These are phyloP conservation scores for Neospermospora avenae DNA, from an alignment of 2,329 filamentous ascomycete species.

Conservation along the genomic window DNA sequence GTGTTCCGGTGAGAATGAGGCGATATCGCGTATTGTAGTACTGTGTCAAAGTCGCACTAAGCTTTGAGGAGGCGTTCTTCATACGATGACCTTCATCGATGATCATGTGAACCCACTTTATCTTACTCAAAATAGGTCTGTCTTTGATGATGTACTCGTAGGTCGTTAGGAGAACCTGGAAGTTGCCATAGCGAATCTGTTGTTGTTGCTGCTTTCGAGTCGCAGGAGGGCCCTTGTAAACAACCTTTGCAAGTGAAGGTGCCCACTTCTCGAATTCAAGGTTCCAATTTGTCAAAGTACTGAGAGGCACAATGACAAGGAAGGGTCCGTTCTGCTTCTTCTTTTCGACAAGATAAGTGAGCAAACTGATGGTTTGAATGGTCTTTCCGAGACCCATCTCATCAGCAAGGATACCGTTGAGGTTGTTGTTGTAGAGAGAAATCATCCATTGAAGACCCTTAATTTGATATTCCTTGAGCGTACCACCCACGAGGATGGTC, in stretches of 20 bases:
- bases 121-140: conserved; percentile 88
- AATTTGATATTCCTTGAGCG: conserved; percentile 93
- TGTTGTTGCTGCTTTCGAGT: conserved; percentile 87
- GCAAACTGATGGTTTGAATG: conserved; percentile 96
- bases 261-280: conserved; percentile 99
- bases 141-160: conserved; percentile 99
- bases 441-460: conserved; percentile 99
- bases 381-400: conserved; percentile 99
- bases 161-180: conserved; percentile 94
- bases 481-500: conserved; percentile 82
- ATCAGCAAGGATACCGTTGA: conserved; percentile 97
- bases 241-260: conserved; percentile 77
- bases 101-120: conserved; percentile 99
- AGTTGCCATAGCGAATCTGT: conserved; percentile 88
- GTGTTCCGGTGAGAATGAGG: conserved; percentile 94
- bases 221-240: conserved; percentile 94
- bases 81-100: conserved; percentile 99
- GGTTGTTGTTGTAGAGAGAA: conserved; percentile 98
- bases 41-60: conserved; percentile 88
- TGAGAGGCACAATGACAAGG: conserved; percentile 93
- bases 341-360: conserved; percentile 94
- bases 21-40: conserved; percentile 96
- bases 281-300: conserved; percentile 98
- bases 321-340: conserved; percentile 92
- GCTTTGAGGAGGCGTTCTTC: conserved; percentile 97